Base-by-base conservation (phyloP, 2,329 filamentous ascomycete genomes). In the Pyrenophora tritici-repentis region DNA sequence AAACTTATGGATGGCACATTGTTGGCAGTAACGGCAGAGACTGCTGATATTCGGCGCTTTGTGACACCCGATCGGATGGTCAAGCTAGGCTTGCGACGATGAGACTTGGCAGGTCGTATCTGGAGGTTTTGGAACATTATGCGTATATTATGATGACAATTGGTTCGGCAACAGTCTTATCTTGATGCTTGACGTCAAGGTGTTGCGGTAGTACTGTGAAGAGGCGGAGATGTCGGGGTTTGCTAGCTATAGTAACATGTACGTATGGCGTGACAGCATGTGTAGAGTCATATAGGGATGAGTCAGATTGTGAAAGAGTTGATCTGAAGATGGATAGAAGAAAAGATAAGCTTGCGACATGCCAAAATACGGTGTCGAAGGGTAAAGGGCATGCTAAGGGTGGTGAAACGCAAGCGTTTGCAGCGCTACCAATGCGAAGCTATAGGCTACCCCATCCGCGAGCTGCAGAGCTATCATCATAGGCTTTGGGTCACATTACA, bases 1-100 rank as follows among this genome's bases (percentile, higher is more conserved):
- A 65, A 60, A 38, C 59, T 63, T 42, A 66, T 31, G 5, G 63
- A 64, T 7, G 63, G 63, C 24, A 62, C 59, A 36, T 59, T 63
- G 44, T 53, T 61, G 10, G 46, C 47, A 42, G 37, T 56, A n/a
- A 50, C 38, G 13, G 55, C 52, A 7, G 55, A 49, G 2, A 60
- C 58, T 8, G 41, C 41, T 14, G 57, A 65, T 4, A 62, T 52
- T 18, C 62, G 55, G 17, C 62, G 61, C 51, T 66, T 66, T 18
- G 48, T 31, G 5, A 66, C 50, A 10, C 63, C 63, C 39, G 60
- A 59, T 29, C 61, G 61, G 24, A 58, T 47, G 7, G 57, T 56
- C 44, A 66, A 48, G 47, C 62, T 66, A 22, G 59, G 59, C 44
- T 59, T 56, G 37, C 63, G 53, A 29, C 61, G 62, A 41, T 56